These are phyloP conservation scores for Leishmania turanica DNA, from an alignment of 208 protist genomes.

Conservation along the genomic window DNA sequence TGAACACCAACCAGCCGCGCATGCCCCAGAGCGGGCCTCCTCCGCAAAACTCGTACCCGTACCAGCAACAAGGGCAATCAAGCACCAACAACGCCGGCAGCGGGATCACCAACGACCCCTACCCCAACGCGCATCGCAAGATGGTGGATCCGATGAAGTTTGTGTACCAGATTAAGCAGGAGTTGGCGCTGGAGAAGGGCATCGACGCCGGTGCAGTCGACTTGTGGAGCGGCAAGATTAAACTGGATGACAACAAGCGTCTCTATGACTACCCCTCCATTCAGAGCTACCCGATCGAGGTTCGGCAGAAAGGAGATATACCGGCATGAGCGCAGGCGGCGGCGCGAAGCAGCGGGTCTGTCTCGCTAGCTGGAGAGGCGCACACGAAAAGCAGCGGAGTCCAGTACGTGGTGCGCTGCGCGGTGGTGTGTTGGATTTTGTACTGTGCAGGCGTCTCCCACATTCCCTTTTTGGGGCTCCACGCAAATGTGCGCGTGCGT, in stretches of 20 bases:
- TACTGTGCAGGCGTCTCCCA: background rate
- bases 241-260: slow-evolving; percentile 87
- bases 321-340: slow-evolving; percentile 39
- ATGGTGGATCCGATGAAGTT: slow-evolving; percentile 93
- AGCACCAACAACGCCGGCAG: slow-evolving; percentile 53
- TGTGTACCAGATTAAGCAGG: slow-evolving; percentile 87
- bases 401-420: background rate
- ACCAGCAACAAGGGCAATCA: slow-evolving; percentile 49
- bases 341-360: background rate
- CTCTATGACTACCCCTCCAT: slow-evolving; percentile 91
- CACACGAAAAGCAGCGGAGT: background rate
- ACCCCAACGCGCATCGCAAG: slow-evolving; percentile 89
- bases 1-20: slow-evolving; percentile 41
- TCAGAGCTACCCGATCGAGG: slow-evolving; percentile 91
- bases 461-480: background rate
- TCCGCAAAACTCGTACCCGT: slow-evolving; percentile 30
- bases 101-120: slow-evolving; percentile 81
- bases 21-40: slow-evolving; percentile 39
- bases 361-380: background rate
- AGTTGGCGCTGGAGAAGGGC: slow-evolving; percentile 83
- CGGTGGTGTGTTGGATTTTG: background rate
- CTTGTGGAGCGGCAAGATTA: slow-evolving; percentile 87
- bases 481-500: too few relatives aligned
- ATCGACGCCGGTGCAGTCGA: slow-evolving; percentile 80
- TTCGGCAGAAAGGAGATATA: slow-evolving; percentile 90